Percentiles rank a stretch among this genome's conserved stretches.
These are phyloP conservation scores for Boletus reticulatus DNA, from an alignment of 768 basidiomycete species.

Conservation along the genomic window DNA sequence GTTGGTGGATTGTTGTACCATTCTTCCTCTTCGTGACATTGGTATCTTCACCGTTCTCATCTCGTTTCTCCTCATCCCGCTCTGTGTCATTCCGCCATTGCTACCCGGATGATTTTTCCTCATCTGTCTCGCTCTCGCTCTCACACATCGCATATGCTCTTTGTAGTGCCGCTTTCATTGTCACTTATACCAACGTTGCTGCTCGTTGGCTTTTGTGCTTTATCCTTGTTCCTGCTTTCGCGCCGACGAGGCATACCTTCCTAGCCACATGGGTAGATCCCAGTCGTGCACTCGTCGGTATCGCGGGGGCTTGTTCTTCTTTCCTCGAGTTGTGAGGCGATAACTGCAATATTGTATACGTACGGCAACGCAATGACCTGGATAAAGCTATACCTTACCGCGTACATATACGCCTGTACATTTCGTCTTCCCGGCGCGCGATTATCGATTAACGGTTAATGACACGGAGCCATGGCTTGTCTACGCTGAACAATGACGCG, in stretches of 20 bases:
- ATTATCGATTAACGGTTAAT: neutral
- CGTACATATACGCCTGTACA: neutral
- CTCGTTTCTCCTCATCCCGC: neutral
- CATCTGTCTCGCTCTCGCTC: neutral
- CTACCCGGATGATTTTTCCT: neutral
- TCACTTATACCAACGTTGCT: neutral
- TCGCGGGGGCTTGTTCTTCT: neutral
- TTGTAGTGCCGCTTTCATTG: slow-evolving; percentile 2
- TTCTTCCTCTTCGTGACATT: no score
- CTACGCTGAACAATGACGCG: no score
- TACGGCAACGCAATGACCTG: neutral
- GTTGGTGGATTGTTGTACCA: neutral
- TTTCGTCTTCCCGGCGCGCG: neutral
- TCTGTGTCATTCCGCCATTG: neutral
- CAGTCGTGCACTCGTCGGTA: neutral
- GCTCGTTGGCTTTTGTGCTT: neutral
- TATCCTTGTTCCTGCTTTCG: neutral
- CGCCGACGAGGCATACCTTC: neutral
- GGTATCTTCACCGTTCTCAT: neutral
- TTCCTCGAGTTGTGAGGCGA: neutral
- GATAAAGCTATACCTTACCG: neutral
- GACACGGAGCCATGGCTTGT: no score
- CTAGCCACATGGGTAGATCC: neutral
- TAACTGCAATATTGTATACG: slow-evolving; percentile 10
- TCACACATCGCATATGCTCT: neutral